Percentiles rank a stretch among this genome's conserved stretches.
Evolutionary conservation across 2,329 filamentous ascomycete genomes (phyloP).

Genomic region (Gnomoniopsis sp.): DNA sequence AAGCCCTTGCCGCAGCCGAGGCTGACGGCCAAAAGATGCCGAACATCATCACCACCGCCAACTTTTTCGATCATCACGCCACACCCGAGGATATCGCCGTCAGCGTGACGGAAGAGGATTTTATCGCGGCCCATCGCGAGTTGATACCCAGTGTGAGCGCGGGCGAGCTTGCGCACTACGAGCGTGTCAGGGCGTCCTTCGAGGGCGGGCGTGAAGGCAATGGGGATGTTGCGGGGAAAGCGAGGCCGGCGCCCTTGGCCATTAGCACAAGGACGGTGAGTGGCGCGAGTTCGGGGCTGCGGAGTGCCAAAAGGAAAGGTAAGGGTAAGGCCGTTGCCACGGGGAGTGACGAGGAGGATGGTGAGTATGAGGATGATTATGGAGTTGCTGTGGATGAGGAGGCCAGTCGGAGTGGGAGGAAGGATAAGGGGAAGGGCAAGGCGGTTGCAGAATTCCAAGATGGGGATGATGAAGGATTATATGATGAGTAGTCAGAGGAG

Average conservation of each 20-base stretch:
- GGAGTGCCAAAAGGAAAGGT: constrained; percentile 30
- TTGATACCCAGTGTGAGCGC: constrained; percentile 91
- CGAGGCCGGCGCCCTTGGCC: constrained; percentile 20
- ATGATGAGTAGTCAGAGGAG: constrained; percentile 35
- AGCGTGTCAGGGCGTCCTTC: constrained; percentile 76
- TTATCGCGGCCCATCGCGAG: constrained; percentile 75
- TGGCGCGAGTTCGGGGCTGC: background rate
- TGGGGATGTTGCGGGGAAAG: constrained; percentile 18
- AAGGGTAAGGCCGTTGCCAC: constrained; percentile 34
- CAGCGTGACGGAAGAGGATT: constrained; percentile 86
- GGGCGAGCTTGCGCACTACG: constrained; percentile 89
- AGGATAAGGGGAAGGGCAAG: constrained; percentile 55
- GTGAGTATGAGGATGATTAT: constrained; percentile 31
- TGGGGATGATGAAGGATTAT: constrained; percentile 56
- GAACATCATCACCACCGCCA: constrained; percentile 72
- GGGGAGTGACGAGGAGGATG: constrained; percentile 33
- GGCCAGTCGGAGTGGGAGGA: constrained; percentile 20
- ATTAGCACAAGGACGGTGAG: constrained; percentile 26
- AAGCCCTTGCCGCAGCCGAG: constrained; percentile 25
- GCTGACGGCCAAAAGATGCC: constrained; percentile 22
- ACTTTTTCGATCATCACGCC: constrained; percentile 93
- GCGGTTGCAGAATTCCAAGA: constrained; percentile 49
- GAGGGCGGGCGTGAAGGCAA: constrained; percentile 58
- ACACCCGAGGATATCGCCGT: constrained; percentile 80
- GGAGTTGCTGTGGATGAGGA: constrained; percentile 23